Evolutionary conservation across 2,329 filamentous ascomycete genomes (phyloP), one percentile per base, ranked within the genome.

Genomic region (Fusarium floridanum): DNA sequence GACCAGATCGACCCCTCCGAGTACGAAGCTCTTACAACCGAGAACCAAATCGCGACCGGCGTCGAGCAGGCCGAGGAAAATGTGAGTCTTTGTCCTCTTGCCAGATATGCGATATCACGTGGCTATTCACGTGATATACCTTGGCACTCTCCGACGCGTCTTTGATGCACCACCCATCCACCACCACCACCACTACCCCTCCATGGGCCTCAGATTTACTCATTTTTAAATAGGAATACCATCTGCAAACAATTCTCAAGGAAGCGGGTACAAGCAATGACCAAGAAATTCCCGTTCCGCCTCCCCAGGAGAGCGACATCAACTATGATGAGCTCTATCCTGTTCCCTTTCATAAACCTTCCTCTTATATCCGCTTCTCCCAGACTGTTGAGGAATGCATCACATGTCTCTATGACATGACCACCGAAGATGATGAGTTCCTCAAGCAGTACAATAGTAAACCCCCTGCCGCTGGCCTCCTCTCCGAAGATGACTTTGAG

Each of bases 31-130:
- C 92, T 96, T 82, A 93, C 93, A 78, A 93, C 93, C 82, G 89
- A 94, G 90, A 87, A 91, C 88, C 86, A 94, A 92, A 95, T 98
- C 82, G 95, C 97, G 82, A 98, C 95, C 77, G 97, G 97, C 85
- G 97, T 99, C 79, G 97, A 99, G 85, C 95, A 97, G 83, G 94
- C 92, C 76, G 97, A 99, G 86, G 95, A 98, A 91, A 96, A 96
- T 87, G 97, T 98, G 85, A 91, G 95, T 94, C 74, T 76, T 74
- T 76, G 79, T 78, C 76, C 69, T 71, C 70, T 65, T 77, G 72
- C 64, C 70, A 77, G 73, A 65, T 75, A 75, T 78, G 76, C 79
- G 80, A 84, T 82, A 83, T 88, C 87, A 89, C 87, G 87, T 89
- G 87, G 24, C 29, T 0, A 0, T 4, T 62, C 87, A 87, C 84